Conservation (phyloP, 1,284 basidiomycete species). For the Bothia castanella region DNA sequence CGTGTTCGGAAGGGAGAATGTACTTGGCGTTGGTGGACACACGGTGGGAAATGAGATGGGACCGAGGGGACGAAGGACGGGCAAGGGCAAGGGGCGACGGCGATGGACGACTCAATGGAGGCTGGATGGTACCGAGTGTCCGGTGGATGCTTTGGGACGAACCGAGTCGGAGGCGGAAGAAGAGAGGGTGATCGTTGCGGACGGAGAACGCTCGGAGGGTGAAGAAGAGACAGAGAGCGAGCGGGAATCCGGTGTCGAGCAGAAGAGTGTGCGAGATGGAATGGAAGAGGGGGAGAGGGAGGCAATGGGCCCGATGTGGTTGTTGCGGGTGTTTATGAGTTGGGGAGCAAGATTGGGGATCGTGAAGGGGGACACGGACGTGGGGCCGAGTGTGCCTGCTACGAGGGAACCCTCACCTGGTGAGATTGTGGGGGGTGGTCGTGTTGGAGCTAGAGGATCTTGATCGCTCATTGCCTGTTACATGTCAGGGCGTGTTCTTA, state of each 20-base stretch:
- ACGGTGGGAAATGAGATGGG: slow-evolving; percentile 35
- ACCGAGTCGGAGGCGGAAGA: slow-evolving; percentile 75
- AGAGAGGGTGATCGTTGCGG: slow-evolving; percentile 41
- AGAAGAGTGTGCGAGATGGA: slow-evolving; percentile 22
- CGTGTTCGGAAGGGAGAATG: slow-evolving; percentile 32
- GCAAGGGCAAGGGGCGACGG: slow-evolving; percentile 22
- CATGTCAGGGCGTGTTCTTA: slow-evolving; percentile 4
- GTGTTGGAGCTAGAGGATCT: slow-evolving; percentile 1
- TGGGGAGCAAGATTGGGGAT: slow-evolving; percentile 54
- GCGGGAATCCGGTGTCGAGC: slow-evolving; percentile 19
- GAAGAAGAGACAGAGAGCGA: slow-evolving; percentile 39
- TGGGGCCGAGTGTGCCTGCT: slow-evolving; percentile 13
- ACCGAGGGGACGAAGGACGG: slow-evolving; percentile 13
- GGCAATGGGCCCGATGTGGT: slow-evolving; percentile 67
- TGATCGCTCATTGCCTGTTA: slow-evolving; percentile 11
- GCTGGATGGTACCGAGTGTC: slow-evolving; percentile 53
- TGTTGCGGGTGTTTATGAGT: slow-evolving; percentile 67
- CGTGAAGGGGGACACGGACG: slow-evolving; percentile 21
- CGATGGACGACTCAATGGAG: slow-evolving; percentile 55
- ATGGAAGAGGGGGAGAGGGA: slow-evolving; percentile 52
- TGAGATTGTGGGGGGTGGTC: slow-evolving; percentile 3
- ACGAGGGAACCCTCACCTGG: slow-evolving; percentile 28
- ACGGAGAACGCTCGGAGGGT: slow-evolving; percentile 25
- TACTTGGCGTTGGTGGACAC: slow-evolving; percentile 26
- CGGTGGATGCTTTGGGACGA: slow-evolving; percentile 63